Conservation (phyloP, 2,329 filamentous ascomycete species). For the Microascus cirrosus region DNA sequence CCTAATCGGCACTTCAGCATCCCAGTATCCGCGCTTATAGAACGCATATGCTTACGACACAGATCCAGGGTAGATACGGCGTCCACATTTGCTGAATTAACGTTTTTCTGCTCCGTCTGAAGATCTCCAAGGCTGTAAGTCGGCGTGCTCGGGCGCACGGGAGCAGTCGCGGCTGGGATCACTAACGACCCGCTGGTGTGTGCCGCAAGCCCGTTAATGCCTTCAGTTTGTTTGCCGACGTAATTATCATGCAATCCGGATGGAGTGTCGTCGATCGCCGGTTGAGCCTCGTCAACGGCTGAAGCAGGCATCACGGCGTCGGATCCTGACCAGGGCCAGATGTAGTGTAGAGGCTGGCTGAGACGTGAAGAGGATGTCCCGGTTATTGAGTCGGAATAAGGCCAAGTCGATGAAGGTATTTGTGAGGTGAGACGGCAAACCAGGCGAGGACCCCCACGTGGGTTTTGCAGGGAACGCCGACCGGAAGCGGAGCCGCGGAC, state of each 20-base stretch:
- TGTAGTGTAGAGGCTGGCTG: not conserved
- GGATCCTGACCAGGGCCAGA: not conserved
- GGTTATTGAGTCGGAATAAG: not conserved
- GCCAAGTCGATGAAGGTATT: too few relatives aligned
- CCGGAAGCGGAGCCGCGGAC: too few relatives aligned
- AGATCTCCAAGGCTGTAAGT: slow-evolving; percentile 5
- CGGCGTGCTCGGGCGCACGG: not conserved
- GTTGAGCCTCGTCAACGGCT: not conserved
- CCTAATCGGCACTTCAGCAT: not conserved
- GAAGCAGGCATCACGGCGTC: not conserved
- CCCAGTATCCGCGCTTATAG: not conserved
- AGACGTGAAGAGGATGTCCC: not conserved
- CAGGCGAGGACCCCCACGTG: too few relatives aligned
- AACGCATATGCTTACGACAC: not conserved
- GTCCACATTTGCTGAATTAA: slow-evolving; percentile 8
- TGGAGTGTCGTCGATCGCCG: not conserved
- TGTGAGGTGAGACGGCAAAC: too few relatives aligned
- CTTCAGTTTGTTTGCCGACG: not conserved
- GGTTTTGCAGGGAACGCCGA: too few relatives aligned
- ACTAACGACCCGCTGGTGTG: not conserved
- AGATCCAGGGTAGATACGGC: slow-evolving; percentile 8
- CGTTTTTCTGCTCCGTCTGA: slow-evolving; percentile 11
- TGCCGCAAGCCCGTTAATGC: not conserved
- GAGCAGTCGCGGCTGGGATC: not conserved
- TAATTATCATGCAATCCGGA: not conserved